Conservation (phyloP, 164 flowering plant species). For the Sextonia rubra region DNA sequence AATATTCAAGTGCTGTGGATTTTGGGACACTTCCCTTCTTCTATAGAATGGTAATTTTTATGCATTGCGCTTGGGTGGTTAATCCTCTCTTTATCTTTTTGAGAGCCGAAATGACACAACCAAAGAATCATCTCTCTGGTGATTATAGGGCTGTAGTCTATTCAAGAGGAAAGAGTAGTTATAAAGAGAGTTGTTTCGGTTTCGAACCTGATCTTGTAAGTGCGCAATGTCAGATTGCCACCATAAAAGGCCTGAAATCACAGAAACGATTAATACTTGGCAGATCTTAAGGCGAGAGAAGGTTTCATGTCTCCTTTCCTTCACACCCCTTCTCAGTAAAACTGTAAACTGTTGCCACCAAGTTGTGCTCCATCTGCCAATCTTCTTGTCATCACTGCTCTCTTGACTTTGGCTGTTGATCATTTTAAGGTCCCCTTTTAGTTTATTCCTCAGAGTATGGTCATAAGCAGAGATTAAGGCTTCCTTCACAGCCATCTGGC, state of each 20-base stretch:
- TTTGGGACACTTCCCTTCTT: too few relatives aligned
- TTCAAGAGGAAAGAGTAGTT: not conserved
- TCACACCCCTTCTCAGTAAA: conserved; percentile 7
- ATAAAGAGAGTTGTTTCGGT: not conserved
- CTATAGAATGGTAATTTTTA: too few relatives aligned
- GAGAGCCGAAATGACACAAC: too few relatives aligned
- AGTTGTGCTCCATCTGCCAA: conserved; percentile 35
- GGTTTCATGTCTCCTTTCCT: conserved; percentile 12
- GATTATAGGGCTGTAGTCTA: too few relatives aligned
- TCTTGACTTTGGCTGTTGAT: not conserved
- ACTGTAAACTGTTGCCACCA: conserved; percentile 19
- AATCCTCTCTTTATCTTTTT: too few relatives aligned
- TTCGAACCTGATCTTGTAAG: conserved; percentile 29
- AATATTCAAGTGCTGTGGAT: too few relatives aligned
- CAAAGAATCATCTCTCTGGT: too few relatives aligned
- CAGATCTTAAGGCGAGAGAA: conserved; percentile 10
- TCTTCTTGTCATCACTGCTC: conserved; percentile 10
- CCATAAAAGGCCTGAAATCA: conserved; percentile 8
- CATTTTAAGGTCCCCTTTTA: not conserved
- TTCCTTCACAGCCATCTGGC: conserved; percentile 5
- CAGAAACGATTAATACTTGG: conserved; percentile 8
- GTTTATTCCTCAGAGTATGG: not conserved
- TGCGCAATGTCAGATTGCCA: conserved; percentile 20
- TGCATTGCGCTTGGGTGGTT: too few relatives aligned
- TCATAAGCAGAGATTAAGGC: not conserved